A percentile compares a stretch with the other conserved stretches of the same genome.
Evolutionary conservation across 768 basidiomycete species (phyloP).

Genomic region (Suillus subaureus): DNA sequence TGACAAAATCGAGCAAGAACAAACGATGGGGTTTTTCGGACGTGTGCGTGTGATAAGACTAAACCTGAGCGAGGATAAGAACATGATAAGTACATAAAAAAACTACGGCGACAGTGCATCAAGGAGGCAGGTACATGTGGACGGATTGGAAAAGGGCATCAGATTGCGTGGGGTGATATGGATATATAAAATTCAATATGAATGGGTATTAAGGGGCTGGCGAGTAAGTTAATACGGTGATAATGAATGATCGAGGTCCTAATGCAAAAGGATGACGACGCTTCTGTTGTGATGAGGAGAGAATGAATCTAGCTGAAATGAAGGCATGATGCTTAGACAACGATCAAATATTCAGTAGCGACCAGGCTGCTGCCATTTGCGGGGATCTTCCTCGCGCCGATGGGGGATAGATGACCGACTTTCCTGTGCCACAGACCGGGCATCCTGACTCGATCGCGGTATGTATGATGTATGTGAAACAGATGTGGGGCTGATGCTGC

Average conservation of each 20-base stretch:
- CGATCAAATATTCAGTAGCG: slow-evolving; percentile 45
- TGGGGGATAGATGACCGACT: slow-evolving; percentile 30
- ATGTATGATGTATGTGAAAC: slow-evolving; percentile 39
- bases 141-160: slow-evolving; percentile 20
- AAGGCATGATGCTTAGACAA: slow-evolving; percentile 31
- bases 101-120: slow-evolving; percentile 25
- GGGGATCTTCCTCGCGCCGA: slow-evolving; percentile 50
- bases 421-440: slow-evolving; percentile 37
- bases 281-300: slow-evolving; percentile 26
- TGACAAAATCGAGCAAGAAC: slow-evolving; percentile 8
- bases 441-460: slow-evolving; percentile 43
- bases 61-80: slow-evolving; percentile 9
- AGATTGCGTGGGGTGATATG: slow-evolving; percentile 27
- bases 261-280: slow-evolving; percentile 38
- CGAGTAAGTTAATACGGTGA: slow-evolving; percentile 36
- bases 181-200: slow-evolving; percentile 35
- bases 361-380: slow-evolving; percentile 48
- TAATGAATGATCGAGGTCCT: slow-evolving; percentile 42
- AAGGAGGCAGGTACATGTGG: slow-evolving; percentile 27
- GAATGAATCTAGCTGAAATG: slow-evolving; percentile 35
- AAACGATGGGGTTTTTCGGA: background rate
- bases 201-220: slow-evolving; percentile 38
- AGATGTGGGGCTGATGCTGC: slow-evolving; percentile 33
- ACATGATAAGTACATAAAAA: slow-evolving; percentile 31
- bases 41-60: slow-evolving; percentile 5